Evolutionary conservation across 2,329 filamentous ascomycete genomes (phyloP).

Genomic region (Neonectria sp.): DNA sequence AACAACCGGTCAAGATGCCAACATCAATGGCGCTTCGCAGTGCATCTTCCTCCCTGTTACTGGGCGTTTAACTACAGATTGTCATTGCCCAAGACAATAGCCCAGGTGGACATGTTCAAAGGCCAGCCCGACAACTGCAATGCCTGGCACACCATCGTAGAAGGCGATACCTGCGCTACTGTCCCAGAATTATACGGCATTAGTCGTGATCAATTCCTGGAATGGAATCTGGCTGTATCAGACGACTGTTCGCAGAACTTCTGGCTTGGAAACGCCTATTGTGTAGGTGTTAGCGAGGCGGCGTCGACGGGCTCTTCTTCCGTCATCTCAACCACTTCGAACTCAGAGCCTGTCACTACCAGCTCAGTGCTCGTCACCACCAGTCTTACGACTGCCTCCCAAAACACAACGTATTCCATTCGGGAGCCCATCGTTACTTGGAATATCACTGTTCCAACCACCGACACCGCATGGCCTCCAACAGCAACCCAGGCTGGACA

Average conservation of each 20-base stretch:
- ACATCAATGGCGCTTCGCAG: too few relatives aligned
- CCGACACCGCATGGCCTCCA: constrained; percentile 2
- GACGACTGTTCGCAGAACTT: background rate
- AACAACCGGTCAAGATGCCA: too few relatives aligned
- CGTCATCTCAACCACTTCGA: too few relatives aligned
- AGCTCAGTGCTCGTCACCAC: too few relatives aligned
- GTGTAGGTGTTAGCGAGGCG: background rate
- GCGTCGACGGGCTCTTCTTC: too few relatives aligned
- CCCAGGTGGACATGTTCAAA: too few relatives aligned
- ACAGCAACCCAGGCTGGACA: constrained; percentile 10
- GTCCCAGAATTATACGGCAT: background rate
- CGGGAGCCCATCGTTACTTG: constrained; percentile 4
- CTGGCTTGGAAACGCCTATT: background rate
- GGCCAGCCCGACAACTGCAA: background rate
- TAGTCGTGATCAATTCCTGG: background rate
- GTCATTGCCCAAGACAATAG: too few relatives aligned
- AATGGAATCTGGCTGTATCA: background rate
- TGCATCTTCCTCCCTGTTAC: too few relatives aligned
- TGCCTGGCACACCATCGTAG: background rate
- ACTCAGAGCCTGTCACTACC: too few relatives aligned
- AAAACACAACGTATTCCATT: constrained; percentile 29
- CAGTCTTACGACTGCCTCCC: too few relatives aligned
- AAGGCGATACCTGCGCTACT: background rate
- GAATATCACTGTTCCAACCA: constrained; percentile 11
- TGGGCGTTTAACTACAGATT: too few relatives aligned